Evolutionary conservation across 352 stramenopile species (phyloP), one percentile per base, ranked within the genome.

Genomic region (Phytophthora vignae): DNA sequence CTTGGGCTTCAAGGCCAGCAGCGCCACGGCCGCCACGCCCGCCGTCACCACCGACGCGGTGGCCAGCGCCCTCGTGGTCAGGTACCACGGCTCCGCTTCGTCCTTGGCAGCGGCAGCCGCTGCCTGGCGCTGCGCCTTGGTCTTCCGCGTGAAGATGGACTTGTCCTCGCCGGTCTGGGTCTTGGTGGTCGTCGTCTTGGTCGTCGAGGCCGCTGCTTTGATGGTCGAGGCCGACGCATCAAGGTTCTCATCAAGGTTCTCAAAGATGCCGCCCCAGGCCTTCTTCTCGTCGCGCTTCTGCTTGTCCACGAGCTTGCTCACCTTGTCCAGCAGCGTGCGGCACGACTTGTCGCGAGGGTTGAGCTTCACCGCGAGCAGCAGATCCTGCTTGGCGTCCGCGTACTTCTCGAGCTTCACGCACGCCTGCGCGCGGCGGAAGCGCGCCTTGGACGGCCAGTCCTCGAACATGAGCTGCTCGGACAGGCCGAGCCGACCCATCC

Each of bases 371-470:
- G 90, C 88, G 57, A 94, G 62, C 64, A 94, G 66, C 33, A 96
- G 73, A 76, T 96, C 90, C 48, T 92, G 84, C 62, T 88, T 90
- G 15, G 90, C 90, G 44, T 95, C 90, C 21, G 53, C 33, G 69
- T 84, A 87, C 71, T 93, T 96, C 56, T 83, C 85, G 53, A 90
- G 77, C 71, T 94, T 94, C 42, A 90, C 68, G 55, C 76, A 84
- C 12, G 90, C 90, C 67, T 94, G 88, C 1, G 90, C 90, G 42
- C 90, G 90, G 53, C 90, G 90, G 73, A 96, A 96, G 11, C 84
- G 87, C 46, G 90, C 90, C 73, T 96, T 96, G 31, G 86, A 90
- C 33, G 90, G 90, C 90, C 90, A 96, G 48, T 96, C 90, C 55
- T 92, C 82, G 54, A 94, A 95, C 77, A 96, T 84, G 19, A 91